Base-by-base conservation (phyloP, 139 green algal species). In the Volvox reticuliferus region DNA sequence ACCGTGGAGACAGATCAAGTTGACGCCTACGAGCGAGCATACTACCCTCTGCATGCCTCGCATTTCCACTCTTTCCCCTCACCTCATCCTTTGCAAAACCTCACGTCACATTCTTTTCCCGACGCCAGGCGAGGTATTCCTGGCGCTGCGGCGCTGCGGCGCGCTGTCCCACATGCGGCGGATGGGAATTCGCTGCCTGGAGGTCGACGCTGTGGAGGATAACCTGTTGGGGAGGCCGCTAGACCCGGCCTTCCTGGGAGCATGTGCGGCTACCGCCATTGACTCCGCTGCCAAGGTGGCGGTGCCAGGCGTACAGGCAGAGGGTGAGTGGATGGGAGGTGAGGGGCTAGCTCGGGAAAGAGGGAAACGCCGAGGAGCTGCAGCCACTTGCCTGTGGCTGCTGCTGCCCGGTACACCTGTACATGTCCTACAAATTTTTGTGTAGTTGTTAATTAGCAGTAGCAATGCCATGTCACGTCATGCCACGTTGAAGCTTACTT, bases 241-340 rank as follows among this genome's bases (percentile, higher is more conserved):
- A 30, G 90, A 94, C 82, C 87, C 92, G 22, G 86, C 84, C 50
- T 94, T 94, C 87, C 20, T 94, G 55, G 92, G 92, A 12, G 87
- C 87, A 26, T 86, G 75, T 69, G 24, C 76, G 14, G 62, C 55
- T 19, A 82, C 28, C 28, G 62, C 28, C 1, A 73, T 87, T 1
- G 89, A 90, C 69, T 55, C 14, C 2, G 89, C 81, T 2, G 88
- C 88, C 65, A 88, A 88, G 88, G 88, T 91, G 79, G 87, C 87
- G 61, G 87, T 91, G 76, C 87, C 76, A 32, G 87, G 87, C 13
- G 26, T 91, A n/a, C 44, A 78, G 37, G 79, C 61, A 50, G 87
- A 79, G 33, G 87, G 87, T 85, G 75, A 44, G 86, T 63, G 24
- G 73, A 9, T 79, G 24, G 76, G 76, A 21, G 30, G 12, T 26